These are phyloP conservation scores for Gastrolobium villosum DNA, from an alignment of 306 rosid genomes.

Conservation along the genomic window DNA sequence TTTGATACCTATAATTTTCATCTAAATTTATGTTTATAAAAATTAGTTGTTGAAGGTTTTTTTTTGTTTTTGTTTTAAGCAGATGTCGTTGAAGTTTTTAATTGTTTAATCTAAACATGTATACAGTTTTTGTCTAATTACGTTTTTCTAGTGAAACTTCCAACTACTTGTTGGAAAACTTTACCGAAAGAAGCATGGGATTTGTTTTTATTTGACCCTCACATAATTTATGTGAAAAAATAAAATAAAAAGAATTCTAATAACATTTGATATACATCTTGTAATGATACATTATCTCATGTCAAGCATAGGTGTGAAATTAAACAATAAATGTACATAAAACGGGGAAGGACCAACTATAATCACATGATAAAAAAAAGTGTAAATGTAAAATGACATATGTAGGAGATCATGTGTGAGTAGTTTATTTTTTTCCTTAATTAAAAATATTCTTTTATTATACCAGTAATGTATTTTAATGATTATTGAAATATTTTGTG, in stretches of 20 bases:
- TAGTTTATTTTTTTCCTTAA: neutral
- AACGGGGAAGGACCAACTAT: too few relatives aligned
- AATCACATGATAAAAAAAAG: neutral
- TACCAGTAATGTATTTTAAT: neutral
- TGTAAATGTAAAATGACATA: neutral
- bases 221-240: neutral
- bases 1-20: neutral
- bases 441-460: neutral
- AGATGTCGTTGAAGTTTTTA: neutral
- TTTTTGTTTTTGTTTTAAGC: too few relatives aligned
- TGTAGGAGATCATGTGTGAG: neutral
- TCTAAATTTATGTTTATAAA: neutral
- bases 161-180: neutral
- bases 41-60: too few relatives aligned
- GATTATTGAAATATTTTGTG: neutral
- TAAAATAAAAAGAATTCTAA: too few relatives aligned
- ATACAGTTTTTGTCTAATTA: neutral
- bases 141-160: neutral
- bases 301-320: neutral
- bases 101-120: neutral
- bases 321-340: neutral
- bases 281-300: too few relatives aligned
- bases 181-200: neutral
- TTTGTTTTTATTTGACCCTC: neutral
- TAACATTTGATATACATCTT: too few relatives aligned